Base-by-base conservation (phyloP, 2,329 filamentous ascomycete species). In the Capronia americana region DNA sequence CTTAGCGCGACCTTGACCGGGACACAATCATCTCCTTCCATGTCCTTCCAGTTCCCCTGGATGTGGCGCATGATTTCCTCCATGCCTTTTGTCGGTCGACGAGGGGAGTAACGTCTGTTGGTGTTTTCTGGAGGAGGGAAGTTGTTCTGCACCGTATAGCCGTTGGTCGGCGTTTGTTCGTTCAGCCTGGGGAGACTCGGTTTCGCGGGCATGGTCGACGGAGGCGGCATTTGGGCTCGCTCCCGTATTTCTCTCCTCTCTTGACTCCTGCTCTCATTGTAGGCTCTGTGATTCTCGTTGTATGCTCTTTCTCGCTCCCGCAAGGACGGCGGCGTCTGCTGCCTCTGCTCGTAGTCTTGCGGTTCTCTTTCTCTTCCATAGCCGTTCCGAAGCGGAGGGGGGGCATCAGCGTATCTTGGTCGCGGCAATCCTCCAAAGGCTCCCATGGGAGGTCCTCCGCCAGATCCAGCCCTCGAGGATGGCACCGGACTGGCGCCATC, bases 1-100 rank as follows among this genome's bases (percentile, higher is more conserved):
- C 97, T 93, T 55, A 99, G 85, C n/a, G 94, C 92, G 60, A 97
- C 87, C 78, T 98, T 93, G 41, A 98, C 92, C 2, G 95, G 95
- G 34, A 97, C 88, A 76, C 93, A 97, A 75, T 95, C 90, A 69
- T 90, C 90, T 73, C 91, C 86, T 70, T 91, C 92, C 91, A 99
- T 95, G 72, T 93, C 90, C 51, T 92, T 90, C 94, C 95, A 99
- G 75, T 96, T 92, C 64, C 86, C 82, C 76, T 93, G 89, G 74
- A 99, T 97, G 72, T 91, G 70, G 30, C 63, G 69, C 57, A 73
- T 34, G 50, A 73, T 70, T 56, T 73, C 68, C 12, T 72, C 71
- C 71, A 73, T 73, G 48, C 63, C 66, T 59, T 73, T 73, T 17
- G 57, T 55, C 24, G 71, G 67, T 12, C 70, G 61, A 1, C 69